Evolutionary conservation across 495 filamentous ascomycete genomes (phyloP).

Genomic region (Trichodelitschia bisporula): DNA sequence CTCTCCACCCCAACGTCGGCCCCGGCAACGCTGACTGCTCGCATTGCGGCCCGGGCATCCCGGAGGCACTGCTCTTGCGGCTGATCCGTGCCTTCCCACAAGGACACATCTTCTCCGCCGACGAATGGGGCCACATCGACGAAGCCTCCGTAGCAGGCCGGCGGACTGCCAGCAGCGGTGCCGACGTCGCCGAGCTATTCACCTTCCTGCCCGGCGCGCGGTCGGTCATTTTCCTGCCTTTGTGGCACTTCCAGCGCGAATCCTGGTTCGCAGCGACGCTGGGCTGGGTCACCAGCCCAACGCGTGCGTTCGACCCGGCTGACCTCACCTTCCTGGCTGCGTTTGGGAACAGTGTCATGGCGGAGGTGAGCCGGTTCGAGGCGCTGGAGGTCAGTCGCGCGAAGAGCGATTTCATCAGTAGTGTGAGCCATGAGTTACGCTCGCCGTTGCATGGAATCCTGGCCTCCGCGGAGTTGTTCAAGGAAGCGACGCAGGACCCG

Average conservation of each 20-base stretch:
- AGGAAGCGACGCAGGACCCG: not conserved
- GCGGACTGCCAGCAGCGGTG: not conserved
- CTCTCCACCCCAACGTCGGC: too few relatives aligned
- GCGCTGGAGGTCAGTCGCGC: constrained; percentile 6
- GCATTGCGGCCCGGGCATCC: not conserved
- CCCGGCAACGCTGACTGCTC: too few relatives aligned
- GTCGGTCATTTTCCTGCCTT: constrained; percentile 1
- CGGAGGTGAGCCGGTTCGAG: constrained; percentile 1
- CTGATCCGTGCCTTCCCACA: constrained; percentile 17
- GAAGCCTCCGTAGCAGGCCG: constrained; percentile 4
- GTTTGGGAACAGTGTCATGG: constrained; percentile 3
- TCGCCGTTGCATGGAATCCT: constrained; percentile 3
- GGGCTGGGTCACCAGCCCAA: constrained; percentile 4
- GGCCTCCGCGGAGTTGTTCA: constrained; percentile 1
- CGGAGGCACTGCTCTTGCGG: constrained; percentile 15
- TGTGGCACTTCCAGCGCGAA: constrained; percentile 1
- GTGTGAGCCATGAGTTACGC: constrained; percentile 1
- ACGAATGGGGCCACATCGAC: constrained; percentile 11
- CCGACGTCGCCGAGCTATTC: constrained; percentile 11
- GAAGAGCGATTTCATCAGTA: constrained; percentile 1
- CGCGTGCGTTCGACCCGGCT: constrained; percentile 19
- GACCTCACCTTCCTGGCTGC: constrained; percentile 14
- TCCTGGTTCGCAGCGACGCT: constrained; percentile 1
- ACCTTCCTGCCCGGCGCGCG: constrained; percentile 2
- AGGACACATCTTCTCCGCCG: constrained; percentile 20